Conservation (phyloP, 1,284 basidiomycete species). For the Rhizoctonia solani region DNA sequence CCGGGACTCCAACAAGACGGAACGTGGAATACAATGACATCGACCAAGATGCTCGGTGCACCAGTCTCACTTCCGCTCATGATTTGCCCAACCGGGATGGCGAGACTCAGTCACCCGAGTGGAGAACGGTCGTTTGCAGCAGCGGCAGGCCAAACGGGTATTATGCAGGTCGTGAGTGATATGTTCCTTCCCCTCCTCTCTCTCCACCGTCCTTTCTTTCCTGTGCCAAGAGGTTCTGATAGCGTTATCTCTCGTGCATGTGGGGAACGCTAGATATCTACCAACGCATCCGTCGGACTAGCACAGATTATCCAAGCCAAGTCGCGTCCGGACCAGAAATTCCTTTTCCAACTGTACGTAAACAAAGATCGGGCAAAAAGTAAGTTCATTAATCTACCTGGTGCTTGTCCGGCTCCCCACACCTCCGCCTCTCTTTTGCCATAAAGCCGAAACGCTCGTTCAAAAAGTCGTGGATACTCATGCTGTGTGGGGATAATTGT, state of each 20-base stretch:
- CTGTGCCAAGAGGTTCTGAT: too few relatives aligned
- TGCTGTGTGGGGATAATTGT: constrained; percentile 83
- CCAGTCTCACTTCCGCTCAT: constrained; percentile 54
- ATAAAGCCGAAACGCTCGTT: constrained; percentile 67
- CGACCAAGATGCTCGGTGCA: constrained; percentile 52
- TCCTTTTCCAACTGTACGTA: constrained; percentile 88
- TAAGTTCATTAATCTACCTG: background rate
- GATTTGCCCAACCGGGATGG: constrained; percentile 72
- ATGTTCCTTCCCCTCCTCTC: too few relatives aligned
- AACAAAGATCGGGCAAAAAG: constrained; percentile 65
- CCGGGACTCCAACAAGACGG: background rate
- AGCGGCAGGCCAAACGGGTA: constrained; percentile 67
- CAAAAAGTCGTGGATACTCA: constrained; percentile 67
- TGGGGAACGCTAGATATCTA: too few relatives aligned
- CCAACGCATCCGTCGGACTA: constrained; percentile 80
- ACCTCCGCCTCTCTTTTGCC: too few relatives aligned
- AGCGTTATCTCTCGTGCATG: too few relatives aligned
- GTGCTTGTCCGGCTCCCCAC: too few relatives aligned
- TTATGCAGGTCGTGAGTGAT: constrained; percentile 79
- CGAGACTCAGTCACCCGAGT: constrained; percentile 82
- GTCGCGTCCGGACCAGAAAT: constrained; percentile 60
- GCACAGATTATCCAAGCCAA: constrained; percentile 67
- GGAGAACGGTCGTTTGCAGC: constrained; percentile 85
- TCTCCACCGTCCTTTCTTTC: too few relatives aligned
- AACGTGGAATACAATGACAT: constrained; percentile 38